A percentile compares a stretch with the other conserved stretches of the same genome.
These are phyloP conservation scores for Penicillium paxilli DNA, from an alignment of 495 filamentous ascomycete species.

Conservation along the genomic window DNA sequence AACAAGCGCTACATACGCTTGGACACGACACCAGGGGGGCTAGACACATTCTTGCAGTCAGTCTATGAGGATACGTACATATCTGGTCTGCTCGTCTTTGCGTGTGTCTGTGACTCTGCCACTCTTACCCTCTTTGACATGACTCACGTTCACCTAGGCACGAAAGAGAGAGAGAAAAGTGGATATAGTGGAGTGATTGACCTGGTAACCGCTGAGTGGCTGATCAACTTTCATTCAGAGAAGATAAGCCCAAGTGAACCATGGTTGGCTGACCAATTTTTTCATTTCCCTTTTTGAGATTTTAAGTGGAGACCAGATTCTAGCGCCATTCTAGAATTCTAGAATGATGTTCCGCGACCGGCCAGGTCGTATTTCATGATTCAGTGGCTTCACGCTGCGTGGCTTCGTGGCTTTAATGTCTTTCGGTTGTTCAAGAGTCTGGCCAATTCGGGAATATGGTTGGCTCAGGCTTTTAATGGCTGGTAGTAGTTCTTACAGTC, in stretches of 20 bases:
- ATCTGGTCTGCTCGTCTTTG: too few relatives aligned
- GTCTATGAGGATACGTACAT: too few relatives aligned
- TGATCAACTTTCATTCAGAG: neutral
- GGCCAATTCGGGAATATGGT: too few relatives aligned
- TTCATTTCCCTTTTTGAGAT: neutral
- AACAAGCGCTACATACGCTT: neutral
- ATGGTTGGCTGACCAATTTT: neutral
- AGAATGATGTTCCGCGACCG: slow-evolving; percentile 17
- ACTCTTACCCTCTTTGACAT: neutral
- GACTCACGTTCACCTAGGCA: neutral
- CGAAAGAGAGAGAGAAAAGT: neutral
- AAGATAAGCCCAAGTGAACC: neutral
- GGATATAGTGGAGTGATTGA: neutral
- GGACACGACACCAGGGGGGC: neutral
- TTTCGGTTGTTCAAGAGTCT: too few relatives aligned
- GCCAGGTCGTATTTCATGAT: neutral
- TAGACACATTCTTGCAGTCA: neutral
- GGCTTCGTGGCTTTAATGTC: too few relatives aligned
- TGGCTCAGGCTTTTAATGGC: too few relatives aligned
- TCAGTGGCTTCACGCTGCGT: too few relatives aligned
- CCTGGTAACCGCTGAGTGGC: neutral
- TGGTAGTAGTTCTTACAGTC: neutral
- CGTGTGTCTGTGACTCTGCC: too few relatives aligned
- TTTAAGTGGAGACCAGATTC: slow-evolving; percentile 1
- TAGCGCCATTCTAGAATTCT: slow-evolving; percentile 30